Conservation (phyloP, 1,139 yeast species). For the Zygosaccharomyces sapae region DNA sequence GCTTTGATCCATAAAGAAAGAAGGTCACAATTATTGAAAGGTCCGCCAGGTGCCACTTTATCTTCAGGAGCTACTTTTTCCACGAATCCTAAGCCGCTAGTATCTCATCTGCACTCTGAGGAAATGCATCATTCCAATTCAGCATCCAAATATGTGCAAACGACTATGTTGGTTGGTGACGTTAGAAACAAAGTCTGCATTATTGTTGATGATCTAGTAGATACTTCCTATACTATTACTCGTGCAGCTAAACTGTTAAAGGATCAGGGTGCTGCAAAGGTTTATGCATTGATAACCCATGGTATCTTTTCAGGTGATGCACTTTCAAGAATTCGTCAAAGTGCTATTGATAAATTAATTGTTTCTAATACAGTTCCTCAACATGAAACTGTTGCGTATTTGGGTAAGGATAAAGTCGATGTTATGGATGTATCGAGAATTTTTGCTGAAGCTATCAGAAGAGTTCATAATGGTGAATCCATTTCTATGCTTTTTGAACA, state of each 20-base stretch:
- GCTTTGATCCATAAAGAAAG: conserved; percentile 96
- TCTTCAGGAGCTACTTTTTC: conserved; percentile 34
- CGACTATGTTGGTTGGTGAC: conserved; percentile 89
- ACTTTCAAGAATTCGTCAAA: conserved; percentile 58
- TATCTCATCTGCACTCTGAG: conserved; percentile 19
- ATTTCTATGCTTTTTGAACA: conserved; percentile 92
- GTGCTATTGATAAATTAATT: conserved; percentile 76
- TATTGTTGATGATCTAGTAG: conserved; percentile 87
- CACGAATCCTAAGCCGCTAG: conserved; percentile 26
- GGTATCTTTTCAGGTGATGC: conserved; percentile 95
- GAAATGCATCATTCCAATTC: conserved; percentile 16
- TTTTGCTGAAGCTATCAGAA: conserved; percentile 89
- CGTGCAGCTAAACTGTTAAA: conserved; percentile 87
- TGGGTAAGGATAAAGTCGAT: conserved; percentile 63
- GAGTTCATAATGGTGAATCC: conserved; percentile 96
- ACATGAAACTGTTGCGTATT: conserved; percentile 41
- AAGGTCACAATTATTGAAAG: conserved; percentile 46
- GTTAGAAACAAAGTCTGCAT: conserved; percentile 81
- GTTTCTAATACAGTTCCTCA: conserved; percentile 96
- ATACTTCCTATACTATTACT: conserved; percentile 87
- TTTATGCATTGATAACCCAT: conserved; percentile 86
- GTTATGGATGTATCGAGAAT: conserved; percentile 84
- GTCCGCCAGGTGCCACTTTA: conserved; percentile 34
- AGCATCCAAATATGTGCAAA: conserved; percentile 31
- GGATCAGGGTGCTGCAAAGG: conserved; percentile 86